Evolutionary conservation across 83 land plant species (phyloP), one percentile per base, ranked within the genome.

Genomic region (Picea abies): DNA sequence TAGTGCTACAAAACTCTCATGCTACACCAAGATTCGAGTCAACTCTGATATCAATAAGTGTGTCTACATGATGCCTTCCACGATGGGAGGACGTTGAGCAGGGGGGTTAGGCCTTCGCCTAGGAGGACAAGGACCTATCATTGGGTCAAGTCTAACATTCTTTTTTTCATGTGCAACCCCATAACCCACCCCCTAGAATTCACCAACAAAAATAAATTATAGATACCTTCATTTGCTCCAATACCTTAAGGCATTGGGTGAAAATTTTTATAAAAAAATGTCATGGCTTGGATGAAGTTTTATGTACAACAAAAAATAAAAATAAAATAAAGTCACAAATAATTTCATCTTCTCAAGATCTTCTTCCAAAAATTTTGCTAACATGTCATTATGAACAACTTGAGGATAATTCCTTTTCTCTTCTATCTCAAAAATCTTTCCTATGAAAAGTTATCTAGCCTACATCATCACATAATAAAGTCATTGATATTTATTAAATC

Each of bases 231-330:
- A 76, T 5, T 49, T 76, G 17, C 79, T 76, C 60, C 23, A 76
- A 22, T 7, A 60, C 79, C 7, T 2, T 15, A 9, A 60, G 79
- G 12, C 19, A 12, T 3, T 47, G 5, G 3, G 79, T 76, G 15
- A 76, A 32, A 52, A 20, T 23, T 0, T 76, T 76, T 2, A 76
- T 17, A 29, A 22, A 60, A 60, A 76, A 76, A 76, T 7, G 60
- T 49, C 79, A 76, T 41, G 17, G 23, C 79, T 9, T 44, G 22
- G 79, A 44, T 22, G 79, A 76, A 7, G 79, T 76, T 4, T 76
- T 14, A 44, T 44, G 17, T 16, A 60, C 79, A 9, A 60, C 79
- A 23, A 44, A 22, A 22, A 52, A 14, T 49, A 76, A 10, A 52
- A 76, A 76, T 3, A 76, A 11, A n/a, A 76, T 44, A 3, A 44